Base-by-base conservation (phyloP, 345 rosid species). In the Kernera saxatilis region DNA sequence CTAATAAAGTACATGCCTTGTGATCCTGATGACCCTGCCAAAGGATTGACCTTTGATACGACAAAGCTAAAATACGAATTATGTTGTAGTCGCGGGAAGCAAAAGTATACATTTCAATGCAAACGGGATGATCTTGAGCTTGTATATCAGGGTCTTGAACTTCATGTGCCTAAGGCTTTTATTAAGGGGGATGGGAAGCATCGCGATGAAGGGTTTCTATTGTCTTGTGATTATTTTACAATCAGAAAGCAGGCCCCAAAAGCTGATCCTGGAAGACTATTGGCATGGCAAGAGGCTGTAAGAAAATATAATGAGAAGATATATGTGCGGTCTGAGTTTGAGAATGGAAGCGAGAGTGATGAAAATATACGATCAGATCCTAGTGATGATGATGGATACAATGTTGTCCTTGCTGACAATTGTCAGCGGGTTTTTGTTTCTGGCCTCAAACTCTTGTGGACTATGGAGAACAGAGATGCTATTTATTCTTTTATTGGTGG, bases 231-330 rank as follows among this genome's bases (percentile, higher is more conserved):
- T 80, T 90, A 87, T 77, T 87, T 93, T 74, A 88, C 96, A 2
- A 82, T 93, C 48, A 85, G 97, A 86, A 88, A 83, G 85, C 98
- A 93, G 75, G 84, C 96, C 58, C 89, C 85, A 22, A 93, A 93
- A 79, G 97, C 92, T 52, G 93, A 93, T 75, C 84, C 95, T 45
- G 85, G 81, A 43, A 87, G 91, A 64, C 79, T 92, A 78, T 79
- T 87, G 75, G 93, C 98, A 45, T 93, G 98, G 98, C 98, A 88
- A 86, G 97, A 86, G 83, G 91, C 92, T 85, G 97, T 96, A 67
- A 87, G 92, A 80, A 87, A 80, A 84, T 88, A 90, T 79, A 79
- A 79, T 81, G 97, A 90, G 86, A 84, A 85, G 93, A 90, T 90
- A 13, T 83, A 81, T 77, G 93, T 90, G 58, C 83, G 97, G 77